Conservation (phyloP, 1,139 yeast genomes). For the Yamadazyma kanchanaburiensis region DNA sequence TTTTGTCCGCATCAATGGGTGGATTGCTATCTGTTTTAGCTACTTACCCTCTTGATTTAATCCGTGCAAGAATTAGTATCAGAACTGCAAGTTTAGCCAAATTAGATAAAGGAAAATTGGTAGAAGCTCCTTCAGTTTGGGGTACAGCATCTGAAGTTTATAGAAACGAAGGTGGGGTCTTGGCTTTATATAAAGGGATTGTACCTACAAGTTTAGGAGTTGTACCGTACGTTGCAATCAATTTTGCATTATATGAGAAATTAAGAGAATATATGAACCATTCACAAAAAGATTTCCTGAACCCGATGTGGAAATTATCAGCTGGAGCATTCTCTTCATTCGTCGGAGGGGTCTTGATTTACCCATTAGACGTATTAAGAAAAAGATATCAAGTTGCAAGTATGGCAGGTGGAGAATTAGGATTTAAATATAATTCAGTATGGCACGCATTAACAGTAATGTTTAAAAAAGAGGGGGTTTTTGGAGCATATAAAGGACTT, state of each 20-base stretch:
- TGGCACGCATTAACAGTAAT: conserved; percentile 68
- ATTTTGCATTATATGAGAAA: conserved; percentile 85
- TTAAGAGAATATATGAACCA: conserved; percentile 55
- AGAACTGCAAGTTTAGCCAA: conserved; percentile 77
- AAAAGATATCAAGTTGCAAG: conserved; percentile 88
- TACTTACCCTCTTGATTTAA: conserved; percentile 90
- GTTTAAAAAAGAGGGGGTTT: conserved; percentile 67
- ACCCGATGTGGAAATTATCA: conserved; percentile 56
- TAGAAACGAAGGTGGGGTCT: conserved; percentile 73
- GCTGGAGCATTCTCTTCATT: conserved; percentile 76
- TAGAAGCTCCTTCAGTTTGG: conserved; percentile 67
- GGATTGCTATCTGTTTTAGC: conserved; percentile 79
- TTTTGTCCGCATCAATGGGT: conserved; percentile 75
- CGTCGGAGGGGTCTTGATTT: conserved; percentile 78
- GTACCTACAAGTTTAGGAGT: conserved; percentile 90
- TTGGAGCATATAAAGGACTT: conserved; percentile 85
- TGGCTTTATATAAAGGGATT: conserved; percentile 79
- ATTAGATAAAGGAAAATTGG: conserved; percentile 41
- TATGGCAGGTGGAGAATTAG: conserved; percentile 75
- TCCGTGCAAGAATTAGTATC: conserved; percentile 82
- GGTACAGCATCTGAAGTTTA: conserved; percentile 59
- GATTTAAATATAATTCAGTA: conserved; percentile 75
- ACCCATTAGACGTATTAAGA: conserved; percentile 86
- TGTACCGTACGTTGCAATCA: conserved; percentile 93
- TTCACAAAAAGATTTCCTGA: conserved; percentile 33